Evolutionary conservation across 148 eudicot genomes (phyloP), one percentile per base, ranked within the genome.

Genomic region (Amaranthus hypochondriacus): DNA sequence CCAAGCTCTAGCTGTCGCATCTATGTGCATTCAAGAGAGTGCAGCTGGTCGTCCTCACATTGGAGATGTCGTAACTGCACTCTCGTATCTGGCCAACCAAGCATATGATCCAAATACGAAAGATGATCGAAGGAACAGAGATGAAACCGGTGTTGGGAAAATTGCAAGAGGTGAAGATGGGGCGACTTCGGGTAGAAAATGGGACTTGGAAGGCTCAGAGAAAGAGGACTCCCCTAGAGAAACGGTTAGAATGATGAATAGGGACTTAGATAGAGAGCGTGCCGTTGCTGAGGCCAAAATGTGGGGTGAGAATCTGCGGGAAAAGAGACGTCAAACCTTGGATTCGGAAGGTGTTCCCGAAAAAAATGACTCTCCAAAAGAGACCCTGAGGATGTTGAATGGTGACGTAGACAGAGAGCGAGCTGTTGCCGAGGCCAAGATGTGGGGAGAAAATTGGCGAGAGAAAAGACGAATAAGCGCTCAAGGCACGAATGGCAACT

Each of bases 21-120:
- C 97, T n/a, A 92, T 92, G 97, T 92, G 97, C 76, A 89, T 80
- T 48, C 95, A 92, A 79, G 97, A 92, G 77, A 90, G 83, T 75
- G 97, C 88, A 62, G 90, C 92, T 54, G 94, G 85, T 7, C 94
- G 97, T 11, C 97, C 97, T 73, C 86, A 84, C 5, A 92, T 89
- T 18, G 89, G 90, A 10, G 97, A 92, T 77, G 97, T 92, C 44
- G 97, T 92, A n/a, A 92, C 97, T 5, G 97, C 97, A 56, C 88
- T 92, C 58, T 88, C 95, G 49, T 92, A 88, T 83, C 77, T 92
- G 70, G 97, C 90, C 74, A 89, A 88, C 81, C 97, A 92, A 71
- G 84, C 86, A 14, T 82, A 88, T 28, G 92, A 91, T 56, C 84
- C 90, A 4, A 72, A 15, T 53, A 42, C 81, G 18, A 80, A 66